Conservation (phyloP, 257 asterid species). For the Solanum peruvianum region DNA sequence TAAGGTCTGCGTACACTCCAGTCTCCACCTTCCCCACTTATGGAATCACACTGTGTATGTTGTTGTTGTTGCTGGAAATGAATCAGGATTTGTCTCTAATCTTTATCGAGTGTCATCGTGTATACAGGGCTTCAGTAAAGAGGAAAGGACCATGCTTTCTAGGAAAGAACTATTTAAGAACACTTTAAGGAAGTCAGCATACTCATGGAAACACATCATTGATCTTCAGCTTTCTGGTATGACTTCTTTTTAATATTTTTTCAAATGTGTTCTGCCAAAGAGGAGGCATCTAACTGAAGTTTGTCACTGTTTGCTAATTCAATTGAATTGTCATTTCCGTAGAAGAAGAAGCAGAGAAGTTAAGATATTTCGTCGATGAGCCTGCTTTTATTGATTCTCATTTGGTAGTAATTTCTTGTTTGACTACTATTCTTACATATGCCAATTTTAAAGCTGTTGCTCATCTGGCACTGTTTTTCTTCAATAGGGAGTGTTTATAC, state of each 20-base stretch:
- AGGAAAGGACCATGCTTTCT: conserved; percentile 61
- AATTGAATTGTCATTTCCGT: conserved; percentile 12
- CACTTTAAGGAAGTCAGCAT: conserved; percentile 79
- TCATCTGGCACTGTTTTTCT: conserved; percentile 2
- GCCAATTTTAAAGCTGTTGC: not conserved
- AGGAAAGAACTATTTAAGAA: conserved; percentile 84
- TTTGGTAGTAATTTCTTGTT: conserved; percentile 46
- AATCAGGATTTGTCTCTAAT: not conserved
- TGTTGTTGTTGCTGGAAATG: not conserved
- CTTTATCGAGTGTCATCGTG: not conserved
- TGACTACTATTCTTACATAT: not conserved
- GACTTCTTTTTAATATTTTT: not conserved
- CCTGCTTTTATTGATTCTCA: conserved; percentile 96
- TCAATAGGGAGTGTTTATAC: conserved; percentile 82
- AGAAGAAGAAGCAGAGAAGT: conserved; percentile 77
- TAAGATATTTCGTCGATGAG: conserved; percentile 75
- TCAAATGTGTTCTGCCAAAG: not conserved
- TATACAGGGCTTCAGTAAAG: conserved; percentile 62
- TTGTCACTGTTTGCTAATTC: not conserved
- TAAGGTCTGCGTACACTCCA: not conserved
- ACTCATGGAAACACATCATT: conserved; percentile 63
- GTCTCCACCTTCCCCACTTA: not conserved
- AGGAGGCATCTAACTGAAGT: not conserved
- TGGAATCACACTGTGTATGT: not conserved
- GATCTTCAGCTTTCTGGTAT: conserved; percentile 73